Conservation (phyloP, 2,329 filamentous ascomycete species). For the Alternaria ethzedia region DNA sequence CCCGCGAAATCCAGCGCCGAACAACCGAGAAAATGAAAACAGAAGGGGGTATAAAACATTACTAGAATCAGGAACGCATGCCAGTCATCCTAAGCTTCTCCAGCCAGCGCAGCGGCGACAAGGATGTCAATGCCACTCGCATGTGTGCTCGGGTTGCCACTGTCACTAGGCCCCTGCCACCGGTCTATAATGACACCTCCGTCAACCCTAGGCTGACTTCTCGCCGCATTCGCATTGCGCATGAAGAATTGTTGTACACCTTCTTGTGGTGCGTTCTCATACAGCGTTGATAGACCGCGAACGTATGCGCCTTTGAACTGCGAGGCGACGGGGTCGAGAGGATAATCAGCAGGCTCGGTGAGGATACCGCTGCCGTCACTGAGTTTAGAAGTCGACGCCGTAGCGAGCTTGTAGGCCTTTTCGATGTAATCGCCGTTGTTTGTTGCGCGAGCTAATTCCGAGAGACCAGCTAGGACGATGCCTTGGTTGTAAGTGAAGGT, state of each 20-base stretch:
- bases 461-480: slow-evolving; percentile 62
- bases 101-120: slow-evolving; percentile 55
- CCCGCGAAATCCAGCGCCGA: neutral
- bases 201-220: slow-evolving; percentile 35
- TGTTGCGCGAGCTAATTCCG: slow-evolving; percentile 59
- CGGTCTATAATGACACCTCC: slow-evolving; percentile 61
- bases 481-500: slow-evolving; percentile 67
- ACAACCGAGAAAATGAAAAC: neutral
- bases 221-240: slow-evolving; percentile 43
- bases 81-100: neutral
- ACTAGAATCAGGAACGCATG: neutral
- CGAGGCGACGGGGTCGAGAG: slow-evolving; percentile 36
- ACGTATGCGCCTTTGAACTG: slow-evolving; percentile 50
- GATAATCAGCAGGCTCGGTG: slow-evolving; percentile 32
- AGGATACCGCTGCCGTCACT: slow-evolving; percentile 38
- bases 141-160: slow-evolving; percentile 63
- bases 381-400: slow-evolving; percentile 33
- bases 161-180: slow-evolving; percentile 64
- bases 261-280: slow-evolving; percentile 31
- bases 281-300: slow-evolving; percentile 39
- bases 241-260: slow-evolving; percentile 38
- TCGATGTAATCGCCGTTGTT: slow-evolving; percentile 33
- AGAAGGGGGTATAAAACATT: slow-evolving; percentile 11
- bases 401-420: slow-evolving; percentile 37
- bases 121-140: slow-evolving; percentile 69